Evolutionary conservation across 495 filamentous ascomycete species (phyloP), one percentile per base, ranked within the genome.

Genomic region (Aeminium ludgeri): DNA sequence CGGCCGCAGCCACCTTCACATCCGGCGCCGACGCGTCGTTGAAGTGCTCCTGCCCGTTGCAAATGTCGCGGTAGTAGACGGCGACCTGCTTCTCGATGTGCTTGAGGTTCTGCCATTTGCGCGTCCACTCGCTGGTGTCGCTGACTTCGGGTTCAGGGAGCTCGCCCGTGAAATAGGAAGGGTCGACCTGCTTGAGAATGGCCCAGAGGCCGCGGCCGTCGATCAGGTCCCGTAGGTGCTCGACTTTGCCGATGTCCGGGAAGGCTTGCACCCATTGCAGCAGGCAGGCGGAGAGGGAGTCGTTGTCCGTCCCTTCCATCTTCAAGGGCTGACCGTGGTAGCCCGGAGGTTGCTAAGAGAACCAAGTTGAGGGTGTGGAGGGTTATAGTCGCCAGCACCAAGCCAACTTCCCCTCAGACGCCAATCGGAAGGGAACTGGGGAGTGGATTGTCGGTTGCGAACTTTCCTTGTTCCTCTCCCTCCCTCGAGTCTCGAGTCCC

Each of bases 191-290:
- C 50, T 69, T 48, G 52, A 80, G 55, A 57, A 75, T 69, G 49
- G 72, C 64, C 79, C 78, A 72, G 49, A 92, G 67, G 20, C 81
- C 67, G 37, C 71, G 67, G 35, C 83, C 86, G 57, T 91, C 79
- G 39, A 69, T 74, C 52, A 93, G 66, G 50, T 85, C 75, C 42
- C 70, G 69, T 41, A 74, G 55, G 36, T 28, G 39, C 11, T 30
- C 29, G 27, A 36, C 45, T 20, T 33, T 20, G 17, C 34, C 18
- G 2, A 38, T 8, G 2, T 34, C 29, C 11, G 35, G 19, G 51
- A 53, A 53, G 6, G 47, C 40, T 16, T 45, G 32, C 15, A 53
- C 46, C 50, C 50, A 53, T 46, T 46, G 33, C 8, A 53, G 30
- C 5, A 53, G 50, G 33, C 45, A 44, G 3, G 29, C n/a, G 15